Conservation (phyloP, 164 flowering plant genomes). For the Magnolia sinica region DNA sequence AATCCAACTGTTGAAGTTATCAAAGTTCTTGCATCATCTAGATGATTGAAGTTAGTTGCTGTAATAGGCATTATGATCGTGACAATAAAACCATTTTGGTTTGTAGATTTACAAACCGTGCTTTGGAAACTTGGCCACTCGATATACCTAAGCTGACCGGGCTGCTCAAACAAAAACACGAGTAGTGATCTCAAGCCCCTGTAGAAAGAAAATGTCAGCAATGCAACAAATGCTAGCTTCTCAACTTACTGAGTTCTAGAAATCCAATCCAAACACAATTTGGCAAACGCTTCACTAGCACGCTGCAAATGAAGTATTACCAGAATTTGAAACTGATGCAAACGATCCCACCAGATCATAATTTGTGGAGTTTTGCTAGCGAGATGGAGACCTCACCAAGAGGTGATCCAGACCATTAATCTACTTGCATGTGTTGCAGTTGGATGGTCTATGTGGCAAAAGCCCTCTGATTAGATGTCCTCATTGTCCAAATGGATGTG, state of each 20-base stretch:
- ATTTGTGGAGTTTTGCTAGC: too few relatives aligned
- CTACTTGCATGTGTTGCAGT: too few relatives aligned
- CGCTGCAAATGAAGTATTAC: too few relatives aligned
- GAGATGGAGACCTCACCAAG: too few relatives aligned
- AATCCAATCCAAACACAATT: not conserved
- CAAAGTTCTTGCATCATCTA: not conserved
- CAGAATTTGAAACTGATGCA: too few relatives aligned
- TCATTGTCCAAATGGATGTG: too few relatives aligned
- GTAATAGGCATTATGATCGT: not conserved
- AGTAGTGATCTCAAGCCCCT: conserved; percentile 56
- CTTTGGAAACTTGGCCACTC: conserved; percentile 87
- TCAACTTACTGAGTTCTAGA: not conserved
- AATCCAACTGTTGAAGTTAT: too few relatives aligned
- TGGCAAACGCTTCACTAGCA: not conserved
- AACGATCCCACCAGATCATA: too few relatives aligned
- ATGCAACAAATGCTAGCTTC: not conserved
- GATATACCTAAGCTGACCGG: conserved; percentile 75
- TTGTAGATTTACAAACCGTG: conserved; percentile 54
- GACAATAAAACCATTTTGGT: not conserved
- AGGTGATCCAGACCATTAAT: too few relatives aligned
- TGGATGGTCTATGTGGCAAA: too few relatives aligned
- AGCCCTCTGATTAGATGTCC: too few relatives aligned
- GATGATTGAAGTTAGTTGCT: not conserved
- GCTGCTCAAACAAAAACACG: conserved; percentile 70
- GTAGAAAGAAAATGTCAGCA: conserved; percentile 2